Evolutionary conservation across 2,329 filamentous ascomycete species (phyloP).

Genomic region (Xylariaceae sp.): DNA sequence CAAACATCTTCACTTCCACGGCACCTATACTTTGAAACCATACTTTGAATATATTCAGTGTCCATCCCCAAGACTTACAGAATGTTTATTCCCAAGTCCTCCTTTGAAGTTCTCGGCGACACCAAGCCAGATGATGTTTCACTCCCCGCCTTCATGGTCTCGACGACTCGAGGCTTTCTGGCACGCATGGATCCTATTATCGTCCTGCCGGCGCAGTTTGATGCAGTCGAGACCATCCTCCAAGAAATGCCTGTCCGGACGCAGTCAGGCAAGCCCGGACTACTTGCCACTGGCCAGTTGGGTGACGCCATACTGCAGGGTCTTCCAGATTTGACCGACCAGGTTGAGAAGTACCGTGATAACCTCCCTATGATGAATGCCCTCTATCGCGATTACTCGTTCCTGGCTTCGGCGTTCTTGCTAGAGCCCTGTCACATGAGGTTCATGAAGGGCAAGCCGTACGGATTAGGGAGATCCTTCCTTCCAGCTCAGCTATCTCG

Average conservation of each 20-base stretch:
- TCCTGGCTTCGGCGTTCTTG: conserved; percentile 85
- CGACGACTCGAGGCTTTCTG: conserved; percentile 73
- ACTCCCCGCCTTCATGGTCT: conserved; percentile 78
- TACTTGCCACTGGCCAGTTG: conserved; percentile 74
- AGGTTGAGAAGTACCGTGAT: conserved; percentile 71
- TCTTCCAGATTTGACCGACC: conserved; percentile 74
- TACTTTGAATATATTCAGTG: not conserved
- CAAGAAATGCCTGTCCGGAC: conserved; percentile 67
- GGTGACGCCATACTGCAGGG: conserved; percentile 74
- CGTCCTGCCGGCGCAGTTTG: conserved; percentile 73
- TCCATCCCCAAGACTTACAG: conserved; percentile 3
- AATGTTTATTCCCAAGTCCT: conserved; percentile 34
- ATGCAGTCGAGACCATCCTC: conserved; percentile 61
- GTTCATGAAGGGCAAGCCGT: conserved; percentile 70
- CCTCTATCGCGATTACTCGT: conserved; percentile 88
- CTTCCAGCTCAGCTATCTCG: conserved; percentile 76
- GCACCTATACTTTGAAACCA: not conserved
- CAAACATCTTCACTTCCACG: conserved; percentile 1
- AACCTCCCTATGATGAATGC: conserved; percentile 83
- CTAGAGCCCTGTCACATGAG: conserved; percentile 88
- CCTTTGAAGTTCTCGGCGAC: conserved; percentile 66
- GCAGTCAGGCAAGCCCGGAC: conserved; percentile 70
- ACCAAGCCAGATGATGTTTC: conserved; percentile 63
- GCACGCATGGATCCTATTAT: conserved; percentile 66
- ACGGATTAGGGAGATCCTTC: conserved; percentile 75